Evolutionary conservation across 352 stramenopile genomes (phyloP), one percentile per base, ranked within the genome.

Genomic region (Aphanomyces astaci): DNA sequence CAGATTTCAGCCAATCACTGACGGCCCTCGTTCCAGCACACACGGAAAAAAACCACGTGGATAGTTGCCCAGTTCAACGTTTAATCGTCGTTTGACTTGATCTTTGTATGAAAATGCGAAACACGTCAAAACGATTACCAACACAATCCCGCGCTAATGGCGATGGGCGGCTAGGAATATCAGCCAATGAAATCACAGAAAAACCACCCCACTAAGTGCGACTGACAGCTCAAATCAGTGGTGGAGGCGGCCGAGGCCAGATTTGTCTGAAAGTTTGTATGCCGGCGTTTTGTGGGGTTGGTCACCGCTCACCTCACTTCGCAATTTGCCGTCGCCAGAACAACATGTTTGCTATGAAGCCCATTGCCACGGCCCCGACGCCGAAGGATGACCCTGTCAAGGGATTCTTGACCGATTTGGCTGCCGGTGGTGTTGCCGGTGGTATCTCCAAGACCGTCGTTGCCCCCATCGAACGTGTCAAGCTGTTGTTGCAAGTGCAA

Each of bases 401-500:
- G 49, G 80, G 76, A 7, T 97, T 97, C 78, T 31, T 95, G 0
- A 66, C 86, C 53, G 88, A 96, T 75, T 78, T 97, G 57, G 72
- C 87, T 48, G 86, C 88, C 28, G 90, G 89, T 68, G 90, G 90
- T 72, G 76, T 96, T 15, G 83, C 90, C 28, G 88, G 87, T 55
- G 80, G 77, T 71, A 94, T 96, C 78, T 94, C 88, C 63, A 97
- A 97, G 86, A 96, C 90, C 46, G 81, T 86, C 32, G 86, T 96
- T 39, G 90, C 88, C 51, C 88, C 88, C 63, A 94, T 96, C 55
- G 88, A 96, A 75, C 86, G 90, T 74, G 87, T 96, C 25, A 96
- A 97, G 82, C 85, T 97, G 54, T 79, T 97, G 5, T 82, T 97
- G 60, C 90, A 97, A 79, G 87, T 96, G 64, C 90, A 97, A 78